A percentile compares a stretch with the other conserved stretches of the same genome.
Conservation (phyloP, 1,284 basidiomycete genomes). For the Laetiporus sulphureus region DNA sequence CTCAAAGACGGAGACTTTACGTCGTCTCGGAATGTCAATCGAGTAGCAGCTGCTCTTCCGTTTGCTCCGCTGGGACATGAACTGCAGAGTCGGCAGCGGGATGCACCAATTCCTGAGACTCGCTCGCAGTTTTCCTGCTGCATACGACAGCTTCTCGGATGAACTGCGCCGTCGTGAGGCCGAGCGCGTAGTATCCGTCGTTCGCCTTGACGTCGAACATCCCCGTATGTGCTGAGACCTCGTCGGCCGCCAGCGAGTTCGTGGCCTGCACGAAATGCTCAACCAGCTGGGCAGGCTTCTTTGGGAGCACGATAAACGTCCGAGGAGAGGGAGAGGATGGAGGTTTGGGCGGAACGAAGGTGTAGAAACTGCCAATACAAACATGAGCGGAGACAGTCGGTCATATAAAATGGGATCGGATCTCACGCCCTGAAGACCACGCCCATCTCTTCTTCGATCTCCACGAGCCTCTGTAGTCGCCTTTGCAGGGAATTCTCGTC, state of each 20-base stretch:
- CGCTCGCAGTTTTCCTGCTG: slow-evolving; percentile 5
- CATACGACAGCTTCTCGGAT: slow-evolving; percentile 48
- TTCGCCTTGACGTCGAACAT: slow-evolving; percentile 87
- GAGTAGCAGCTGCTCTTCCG: not conserved
- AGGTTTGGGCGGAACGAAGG: slow-evolving; percentile 57
- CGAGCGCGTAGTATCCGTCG: slow-evolving; percentile 86
- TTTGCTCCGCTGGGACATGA: slow-evolving; percentile 29
- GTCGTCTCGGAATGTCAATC: too few relatives aligned
- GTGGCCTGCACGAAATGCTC: slow-evolving; percentile 53
- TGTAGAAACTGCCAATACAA: slow-evolving; percentile 61
- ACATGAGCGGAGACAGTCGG: slow-evolving; percentile 4
- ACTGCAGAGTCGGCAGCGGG: too few relatives aligned
- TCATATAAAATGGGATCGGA: slow-evolving; percentile 1
- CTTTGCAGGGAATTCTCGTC: slow-evolving; percentile 59
- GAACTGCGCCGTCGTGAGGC: slow-evolving; percentile 55
- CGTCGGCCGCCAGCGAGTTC: slow-evolving; percentile 70
- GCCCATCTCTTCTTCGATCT: slow-evolving; percentile 52
- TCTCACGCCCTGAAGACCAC: slow-evolving; percentile 74
- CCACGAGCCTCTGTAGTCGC: slow-evolving; percentile 59
- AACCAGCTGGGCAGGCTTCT: slow-evolving; percentile 40
- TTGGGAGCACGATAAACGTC: slow-evolving; percentile 76
- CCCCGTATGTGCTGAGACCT: slow-evolving; percentile 81
- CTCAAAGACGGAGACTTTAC: too few relatives aligned
- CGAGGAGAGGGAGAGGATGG: slow-evolving; percentile 46
- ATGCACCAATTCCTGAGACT: not conserved